Conservation (phyloP, 2,329 filamentous ascomycete species). For the Dactylellina haptotyla region DNA sequence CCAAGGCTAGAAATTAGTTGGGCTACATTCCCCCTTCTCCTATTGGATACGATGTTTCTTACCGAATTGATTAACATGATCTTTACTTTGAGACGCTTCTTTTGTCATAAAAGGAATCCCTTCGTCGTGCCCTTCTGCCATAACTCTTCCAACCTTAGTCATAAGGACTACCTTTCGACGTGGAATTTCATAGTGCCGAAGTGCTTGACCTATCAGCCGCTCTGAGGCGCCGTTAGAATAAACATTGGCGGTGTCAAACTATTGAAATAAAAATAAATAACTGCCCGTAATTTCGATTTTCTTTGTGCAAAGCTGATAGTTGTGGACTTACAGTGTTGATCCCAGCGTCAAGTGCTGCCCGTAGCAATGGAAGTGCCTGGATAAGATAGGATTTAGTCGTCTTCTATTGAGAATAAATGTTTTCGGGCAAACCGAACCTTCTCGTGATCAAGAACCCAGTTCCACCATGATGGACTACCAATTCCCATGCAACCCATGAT, state of each 20-base stretch:
- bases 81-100: too few species aligned
- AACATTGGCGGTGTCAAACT: conserved; percentile 30
- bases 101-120: too few species aligned
- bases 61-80: too few species aligned
- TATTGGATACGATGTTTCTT: too few species aligned
- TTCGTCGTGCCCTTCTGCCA: too few species aligned
- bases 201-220: too few species aligned
- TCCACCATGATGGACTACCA: conserved; percentile 12
- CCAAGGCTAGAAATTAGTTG: too few species aligned
- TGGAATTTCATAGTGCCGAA: too few species aligned
- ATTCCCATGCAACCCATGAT: conserved; percentile 21
- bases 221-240: too few species aligned
- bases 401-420: not conserved
- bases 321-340: conserved; percentile 12
- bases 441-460: conserved; percentile 2
- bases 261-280: not conserved
- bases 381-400: not conserved
- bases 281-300: not conserved
- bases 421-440: not conserved
- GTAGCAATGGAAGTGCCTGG: not conserved
- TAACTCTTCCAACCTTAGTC: too few species aligned
- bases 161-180: too few species aligned
- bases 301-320: not conserved
- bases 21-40: too few species aligned
- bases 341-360: not conserved